Evolutionary conservation across 1,139 yeast genomes (phyloP).

Genomic region (Dujonia santamariae): DNA sequence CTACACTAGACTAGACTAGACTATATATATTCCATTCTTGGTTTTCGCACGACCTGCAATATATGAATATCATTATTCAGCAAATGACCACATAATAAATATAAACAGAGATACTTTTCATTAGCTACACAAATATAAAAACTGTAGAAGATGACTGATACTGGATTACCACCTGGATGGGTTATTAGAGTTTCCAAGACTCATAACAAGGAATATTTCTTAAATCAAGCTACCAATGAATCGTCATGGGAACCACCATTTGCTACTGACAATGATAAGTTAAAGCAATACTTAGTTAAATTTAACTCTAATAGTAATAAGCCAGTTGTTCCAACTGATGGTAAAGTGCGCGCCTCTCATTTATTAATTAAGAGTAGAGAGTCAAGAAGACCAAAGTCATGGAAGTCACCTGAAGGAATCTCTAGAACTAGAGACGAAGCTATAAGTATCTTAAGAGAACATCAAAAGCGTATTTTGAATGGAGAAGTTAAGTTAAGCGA

Average conservation of each 20-base stretch:
- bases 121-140: too few species aligned
- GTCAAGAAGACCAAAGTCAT: conserved; percentile 86
- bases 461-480: conserved; percentile 57
- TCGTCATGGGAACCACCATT: conserved; percentile 92
- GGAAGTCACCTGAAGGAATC: conserved; percentile 74
- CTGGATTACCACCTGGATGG: conserved; percentile 91
- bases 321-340: conserved; percentile 55
- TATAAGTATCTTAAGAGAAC: conserved; percentile 55
- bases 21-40: too few species aligned
- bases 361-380: conserved; percentile 77
- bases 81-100: too few species aligned
- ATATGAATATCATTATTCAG: too few species aligned
- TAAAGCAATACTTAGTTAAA: conserved; percentile 53
- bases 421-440: conserved; percentile 85
- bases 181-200: conserved; percentile 74
- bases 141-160: conserved; percentile 29
- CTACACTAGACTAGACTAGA: too few species aligned
- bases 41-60: too few species aligned
- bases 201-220: conserved; percentile 80
- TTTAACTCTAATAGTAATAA: conserved; percentile 52
- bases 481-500: conserved; percentile 73
- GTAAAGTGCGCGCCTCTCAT: conserved; percentile 53
- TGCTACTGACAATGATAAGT: conserved; percentile 65
- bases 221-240: conserved; percentile 64
- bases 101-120: too few species aligned